Percentiles rank a stretch among this genome's conserved stretches.
Conservation (phyloP, 2,329 filamentous ascomycete species). For the Diaporthe citri region DNA sequence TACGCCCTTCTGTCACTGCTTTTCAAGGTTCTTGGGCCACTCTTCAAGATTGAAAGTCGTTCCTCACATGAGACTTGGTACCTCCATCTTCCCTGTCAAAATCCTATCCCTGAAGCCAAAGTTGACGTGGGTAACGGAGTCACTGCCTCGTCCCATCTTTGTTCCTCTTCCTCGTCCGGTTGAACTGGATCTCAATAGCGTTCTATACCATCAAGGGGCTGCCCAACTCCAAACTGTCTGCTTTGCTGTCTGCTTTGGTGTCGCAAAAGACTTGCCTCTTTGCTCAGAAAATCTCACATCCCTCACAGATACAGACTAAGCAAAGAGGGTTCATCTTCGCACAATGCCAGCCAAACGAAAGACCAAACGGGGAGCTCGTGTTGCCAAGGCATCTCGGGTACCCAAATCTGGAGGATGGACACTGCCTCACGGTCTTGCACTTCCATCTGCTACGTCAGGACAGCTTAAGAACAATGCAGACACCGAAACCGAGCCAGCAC, state of each 20-base stretch:
- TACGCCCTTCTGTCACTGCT: background rate
- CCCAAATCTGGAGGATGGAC: constrained; percentile 26
- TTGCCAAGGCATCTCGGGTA: background rate
- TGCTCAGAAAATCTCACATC: background rate
- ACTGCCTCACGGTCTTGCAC: constrained; percentile 17
- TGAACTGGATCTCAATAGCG: background rate
- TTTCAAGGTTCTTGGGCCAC: background rate
- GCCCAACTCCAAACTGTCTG: background rate
- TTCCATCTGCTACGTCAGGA: background rate
- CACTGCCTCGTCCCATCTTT: background rate
- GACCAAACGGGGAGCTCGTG: background rate
- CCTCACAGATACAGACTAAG: too few relatives aligned
- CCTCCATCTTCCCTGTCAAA: too few relatives aligned
- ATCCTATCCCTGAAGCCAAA: too few relatives aligned
- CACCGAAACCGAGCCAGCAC: background rate
- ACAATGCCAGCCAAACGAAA: constrained; percentile 24
- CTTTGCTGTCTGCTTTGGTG: background rate
- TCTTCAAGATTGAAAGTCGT: background rate
- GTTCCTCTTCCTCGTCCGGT: background rate
- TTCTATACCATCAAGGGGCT: background rate
- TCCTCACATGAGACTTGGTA: background rate
- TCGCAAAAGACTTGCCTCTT: background rate
- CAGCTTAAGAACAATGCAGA: background rate
- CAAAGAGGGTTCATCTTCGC: background rate
- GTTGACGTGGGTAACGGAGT: background rate